phyloP scores from a whole-genome alignment of 2,329 filamentous ascomycete genomes.

The Seiridium unicorne region DNA sequence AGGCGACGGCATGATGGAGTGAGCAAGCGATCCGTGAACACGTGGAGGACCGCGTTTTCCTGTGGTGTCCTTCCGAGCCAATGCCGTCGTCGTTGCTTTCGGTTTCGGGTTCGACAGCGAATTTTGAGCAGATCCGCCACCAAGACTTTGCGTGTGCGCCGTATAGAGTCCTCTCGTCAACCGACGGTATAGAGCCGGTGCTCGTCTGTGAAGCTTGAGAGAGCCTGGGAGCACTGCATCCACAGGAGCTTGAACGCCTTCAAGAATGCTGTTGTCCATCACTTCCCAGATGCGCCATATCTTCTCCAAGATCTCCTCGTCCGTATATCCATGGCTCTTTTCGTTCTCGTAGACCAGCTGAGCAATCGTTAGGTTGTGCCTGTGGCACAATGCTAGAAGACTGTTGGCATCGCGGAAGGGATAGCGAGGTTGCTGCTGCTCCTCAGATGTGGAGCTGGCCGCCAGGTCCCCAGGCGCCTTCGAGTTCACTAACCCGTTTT shows the following conservation, averaged over 20 bases:
- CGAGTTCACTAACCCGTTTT: not conserved
- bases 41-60: conserved; percentile 35
- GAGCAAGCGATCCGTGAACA: conserved; percentile 42
- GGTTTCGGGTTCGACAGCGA: conserved; percentile 3
- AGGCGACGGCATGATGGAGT: conserved; percentile 45
- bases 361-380: conserved; percentile 50
- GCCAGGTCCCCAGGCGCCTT: conserved; percentile 12
- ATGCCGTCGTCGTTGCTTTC: conserved; percentile 11
- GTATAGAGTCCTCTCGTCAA: conserved; percentile 46
- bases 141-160: conserved; percentile 23
- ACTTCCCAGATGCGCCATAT: conserved; percentile 48
- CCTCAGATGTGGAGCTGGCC: conserved; percentile 11
- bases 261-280: conserved; percentile 50
- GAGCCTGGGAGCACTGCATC: conserved; percentile 43
- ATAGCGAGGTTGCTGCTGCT: conserved; percentile 37
- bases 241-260: conserved; percentile 44
- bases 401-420: conserved; percentile 46
- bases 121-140: conserved; percentile 10
- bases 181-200: conserved; percentile 42
- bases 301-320: conserved; percentile 47
- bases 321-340: conserved; percentile 48
- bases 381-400: conserved; percentile 43
- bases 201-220: conserved; percentile 44
- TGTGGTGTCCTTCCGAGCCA: conserved; percentile 14
- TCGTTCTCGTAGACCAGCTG: conserved; percentile 53